Base-by-base conservation (phyloP, 805 yeast species). In the Wickerhamomyces chaumierensis region DNA sequence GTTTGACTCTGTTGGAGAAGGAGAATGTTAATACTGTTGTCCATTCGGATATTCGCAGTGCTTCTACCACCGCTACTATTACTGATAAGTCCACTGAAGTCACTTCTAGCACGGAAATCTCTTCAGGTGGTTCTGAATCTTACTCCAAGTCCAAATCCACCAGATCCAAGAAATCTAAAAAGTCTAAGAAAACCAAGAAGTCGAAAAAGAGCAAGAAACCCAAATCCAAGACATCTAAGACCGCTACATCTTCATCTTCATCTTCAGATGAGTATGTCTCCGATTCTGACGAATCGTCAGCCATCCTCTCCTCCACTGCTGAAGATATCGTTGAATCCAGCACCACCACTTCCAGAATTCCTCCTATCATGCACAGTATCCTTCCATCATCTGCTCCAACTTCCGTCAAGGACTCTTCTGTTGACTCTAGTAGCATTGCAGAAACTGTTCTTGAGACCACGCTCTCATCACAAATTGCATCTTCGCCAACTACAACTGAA, bases 181-280 rank as follows among this genome's bases (percentile, higher is more conserved):
- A 35, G 37, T 25, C 36, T n/a, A 42, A 41, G 35, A 46, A 42
- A 25, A 18, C 33, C 1, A 44, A 43, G 34, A 43, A 32, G 23
- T 38, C 13, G 20, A 35, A 35, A 19, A 45, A 35, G 28, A 17
- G 39, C 6, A 41, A 39, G 40, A 47, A 39, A 33, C 15, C 33
- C 5, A 36, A 37, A 27, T 14, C 15, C 36, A 33, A 34, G 20
- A 20, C 36, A 15, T 9, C 13, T 15, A 15, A 5, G 15, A 31
- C 18, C 29, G 20, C 16, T 11, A 4, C 31, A 23, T 14, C 19
- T 3, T 18, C 18, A 35, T 6, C 32, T 27, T 16, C 23, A 16
- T 25, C 21, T n/a, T 13, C 34, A 2, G 13, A 16, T 23, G 18
- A 18, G 3, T 20, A 29, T 16, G 6, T 15, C 23, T 13, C 28